Percentiles rank a stretch among this genome's conserved stretches.
phyloP scores from a whole-genome alignment of 2,329 filamentous ascomycete species.

The Pseudocercospora cruenta region DNA sequence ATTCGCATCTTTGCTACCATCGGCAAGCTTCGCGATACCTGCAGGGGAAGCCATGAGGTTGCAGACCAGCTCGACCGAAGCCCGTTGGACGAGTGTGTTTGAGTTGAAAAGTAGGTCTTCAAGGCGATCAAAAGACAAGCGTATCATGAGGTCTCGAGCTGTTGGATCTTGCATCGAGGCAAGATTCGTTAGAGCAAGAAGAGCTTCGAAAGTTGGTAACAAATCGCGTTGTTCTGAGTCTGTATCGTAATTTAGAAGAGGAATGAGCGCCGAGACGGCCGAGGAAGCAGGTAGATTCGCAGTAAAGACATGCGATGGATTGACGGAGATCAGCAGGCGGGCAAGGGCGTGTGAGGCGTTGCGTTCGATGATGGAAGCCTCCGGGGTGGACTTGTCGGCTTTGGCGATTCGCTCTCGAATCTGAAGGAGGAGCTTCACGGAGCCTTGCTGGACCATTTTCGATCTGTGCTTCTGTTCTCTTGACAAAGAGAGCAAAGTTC shows the following conservation, averaged over 20 bases:
- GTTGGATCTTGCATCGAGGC: constrained; percentile 71
- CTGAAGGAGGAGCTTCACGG: constrained; percentile 78
- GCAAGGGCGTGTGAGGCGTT: constrained; percentile 42
- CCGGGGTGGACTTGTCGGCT: constrained; percentile 42
- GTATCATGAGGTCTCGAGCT: constrained; percentile 70
- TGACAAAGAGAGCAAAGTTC: constrained; percentile 77
- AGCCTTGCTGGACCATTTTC: constrained; percentile 88
- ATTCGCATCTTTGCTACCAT: constrained; percentile 66
- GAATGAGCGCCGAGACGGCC: constrained; percentile 79
- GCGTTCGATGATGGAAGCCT: constrained; percentile 37
- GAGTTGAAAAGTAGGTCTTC: constrained; percentile 83
- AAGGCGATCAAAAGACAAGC: constrained; percentile 68
- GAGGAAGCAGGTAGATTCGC: constrained; percentile 71
- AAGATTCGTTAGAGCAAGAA: constrained; percentile 92
- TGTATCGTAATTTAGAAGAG: constrained; percentile 70
- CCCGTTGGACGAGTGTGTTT: constrained; percentile 77
- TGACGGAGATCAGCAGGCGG: constrained; percentile 69
- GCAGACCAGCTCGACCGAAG: constrained; percentile 85
- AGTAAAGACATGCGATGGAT: constrained; percentile 74
- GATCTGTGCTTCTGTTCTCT: constrained; percentile 75
- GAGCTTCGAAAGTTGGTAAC: constrained; percentile 83
- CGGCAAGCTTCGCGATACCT: constrained; percentile 70
- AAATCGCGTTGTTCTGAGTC: constrained; percentile 68
- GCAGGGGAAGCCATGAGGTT: constrained; percentile 77
- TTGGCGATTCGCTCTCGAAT: constrained; percentile 66